Evolutionary conservation across 176 grass and related monocot genomes (phyloP).

Genomic region (Cocos nucifera): DNA sequence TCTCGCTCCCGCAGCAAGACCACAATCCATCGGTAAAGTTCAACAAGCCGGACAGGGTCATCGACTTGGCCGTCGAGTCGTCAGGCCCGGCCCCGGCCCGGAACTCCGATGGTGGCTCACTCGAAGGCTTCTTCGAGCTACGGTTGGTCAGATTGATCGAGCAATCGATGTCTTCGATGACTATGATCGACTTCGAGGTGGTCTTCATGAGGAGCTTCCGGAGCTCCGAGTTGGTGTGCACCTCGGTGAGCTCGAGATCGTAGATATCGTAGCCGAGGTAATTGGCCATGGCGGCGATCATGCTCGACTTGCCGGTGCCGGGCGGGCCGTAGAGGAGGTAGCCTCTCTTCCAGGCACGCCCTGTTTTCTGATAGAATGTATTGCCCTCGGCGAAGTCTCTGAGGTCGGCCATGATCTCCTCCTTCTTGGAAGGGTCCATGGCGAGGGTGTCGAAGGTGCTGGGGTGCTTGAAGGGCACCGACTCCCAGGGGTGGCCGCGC

Average conservation of each 20-base stretch:
- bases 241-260: constrained; percentile 82
- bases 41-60: constrained; percentile 71
- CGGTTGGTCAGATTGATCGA: constrained; percentile 75
- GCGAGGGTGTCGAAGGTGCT: constrained; percentile 91
- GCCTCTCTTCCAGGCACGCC: constrained; percentile 71
- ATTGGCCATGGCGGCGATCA: constrained; percentile 93
- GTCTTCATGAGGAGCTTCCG: constrained; percentile 92
- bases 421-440: constrained; percentile 57
- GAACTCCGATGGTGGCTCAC: not conserved
- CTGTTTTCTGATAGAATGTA: constrained; percentile 59
- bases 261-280: constrained; percentile 74
- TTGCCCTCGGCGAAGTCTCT: constrained; percentile 46
- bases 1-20: constrained; percentile 87
- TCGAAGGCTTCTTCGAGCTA: not conserved
- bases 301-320: constrained; percentile 75
- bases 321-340: constrained; percentile 78
- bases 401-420: constrained; percentile 65
- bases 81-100: not conserved
- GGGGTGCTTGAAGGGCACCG: constrained; percentile 84
- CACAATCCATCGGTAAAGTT: constrained; percentile 90
- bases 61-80: constrained; percentile 13
- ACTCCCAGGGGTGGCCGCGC: constrained; percentile 62
- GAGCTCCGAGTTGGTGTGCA: constrained; percentile 70
- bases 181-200: constrained; percentile 79
- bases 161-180: constrained; percentile 96